Evolutionary conservation across 2,329 filamentous ascomycete species (phyloP).

Genomic region (Phialophora expanda): DNA sequence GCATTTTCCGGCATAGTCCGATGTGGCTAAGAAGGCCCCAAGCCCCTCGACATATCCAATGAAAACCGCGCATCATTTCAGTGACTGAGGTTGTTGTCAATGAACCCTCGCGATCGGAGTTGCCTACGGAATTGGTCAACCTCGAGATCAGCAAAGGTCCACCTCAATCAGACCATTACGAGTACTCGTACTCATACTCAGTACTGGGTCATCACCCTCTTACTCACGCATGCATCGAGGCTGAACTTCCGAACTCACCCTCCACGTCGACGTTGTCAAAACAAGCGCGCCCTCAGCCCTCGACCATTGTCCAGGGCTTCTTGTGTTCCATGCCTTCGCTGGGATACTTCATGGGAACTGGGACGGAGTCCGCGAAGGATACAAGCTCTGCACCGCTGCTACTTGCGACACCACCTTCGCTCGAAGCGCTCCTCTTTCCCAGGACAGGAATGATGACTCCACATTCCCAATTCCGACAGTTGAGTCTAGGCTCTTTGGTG

Average conservation of each 20-base stretch:
- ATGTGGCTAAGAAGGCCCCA: not conserved
- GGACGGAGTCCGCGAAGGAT: slow-evolving; percentile 62
- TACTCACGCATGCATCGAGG: slow-evolving; percentile 2
- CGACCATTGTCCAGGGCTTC: slow-evolving; percentile 53
- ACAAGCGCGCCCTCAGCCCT: slow-evolving; percentile 1
- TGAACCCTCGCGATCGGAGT: not conserved
- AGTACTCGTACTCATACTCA: no score
- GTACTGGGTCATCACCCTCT: not conserved
- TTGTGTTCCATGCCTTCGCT: slow-evolving; percentile 56
- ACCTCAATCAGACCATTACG: not conserved
- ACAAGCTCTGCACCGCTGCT: slow-evolving; percentile 45
- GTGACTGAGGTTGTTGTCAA: not conserved
- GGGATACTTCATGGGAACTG: slow-evolving; percentile 69
- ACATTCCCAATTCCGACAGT: slow-evolving; percentile 93
- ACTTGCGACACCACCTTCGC: slow-evolving; percentile 8
- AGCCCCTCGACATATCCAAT: not conserved
- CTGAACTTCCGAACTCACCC: slow-evolving; percentile 7
- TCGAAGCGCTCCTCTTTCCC: slow-evolving; percentile 22
- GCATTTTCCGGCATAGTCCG: not conserved
- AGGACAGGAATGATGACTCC: slow-evolving; percentile 75
- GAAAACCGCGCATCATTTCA: not conserved
- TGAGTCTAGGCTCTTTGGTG: slow-evolving; percentile 74
- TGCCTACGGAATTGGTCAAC: not conserved
- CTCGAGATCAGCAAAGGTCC: not conserved
- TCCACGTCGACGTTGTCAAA: not conserved